Conservation (phyloP, 2,329 filamentous ascomycete genomes). For the Venturia effusa region DNA sequence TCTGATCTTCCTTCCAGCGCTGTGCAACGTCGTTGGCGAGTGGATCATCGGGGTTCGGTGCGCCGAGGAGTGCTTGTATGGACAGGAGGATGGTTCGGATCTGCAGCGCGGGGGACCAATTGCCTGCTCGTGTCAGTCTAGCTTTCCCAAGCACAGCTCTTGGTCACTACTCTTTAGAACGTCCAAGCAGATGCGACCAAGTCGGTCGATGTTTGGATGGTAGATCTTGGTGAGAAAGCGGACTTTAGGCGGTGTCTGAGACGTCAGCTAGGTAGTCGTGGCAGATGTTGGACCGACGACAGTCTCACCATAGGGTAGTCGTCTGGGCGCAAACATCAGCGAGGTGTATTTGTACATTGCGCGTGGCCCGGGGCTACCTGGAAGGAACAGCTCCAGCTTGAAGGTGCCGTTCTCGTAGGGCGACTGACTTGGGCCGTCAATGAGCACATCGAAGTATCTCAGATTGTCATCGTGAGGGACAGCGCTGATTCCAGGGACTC, state of each 20-base stretch:
- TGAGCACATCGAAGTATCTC: constrained; percentile 95
- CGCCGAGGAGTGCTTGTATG: constrained; percentile 90
- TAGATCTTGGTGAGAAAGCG: constrained; percentile 98
- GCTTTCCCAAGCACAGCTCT: background rate
- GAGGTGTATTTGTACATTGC: background rate
- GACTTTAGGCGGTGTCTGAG: constrained; percentile 78
- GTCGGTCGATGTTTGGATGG: constrained; percentile 96
- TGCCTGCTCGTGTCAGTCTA: constrained; percentile 47
- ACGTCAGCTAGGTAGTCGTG: background rate
- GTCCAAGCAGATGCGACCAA: constrained; percentile 93
- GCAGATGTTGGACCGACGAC: background rate
- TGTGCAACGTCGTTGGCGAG: constrained; percentile 95
- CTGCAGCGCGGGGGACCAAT: constrained; percentile 97
- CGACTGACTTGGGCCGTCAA: constrained; percentile 82
- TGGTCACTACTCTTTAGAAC: constrained; percentile 72
- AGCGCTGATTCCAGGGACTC: constrained; percentile 91
- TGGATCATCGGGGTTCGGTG: constrained; percentile 97
- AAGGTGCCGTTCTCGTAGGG: constrained; percentile 93
- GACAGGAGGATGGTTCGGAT: constrained; percentile 98
- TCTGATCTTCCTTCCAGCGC: constrained; percentile 94
- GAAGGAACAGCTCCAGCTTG: constrained; percentile 93
- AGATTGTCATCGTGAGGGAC: constrained; percentile 95
- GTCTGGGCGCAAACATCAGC: constrained; percentile 35
- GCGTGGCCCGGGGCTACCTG: constrained; percentile 24
- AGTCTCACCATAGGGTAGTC: constrained; percentile 75